Base-by-base conservation (phyloP, 164 flowering plant species). In the Nymphaea thermarum region DNA sequence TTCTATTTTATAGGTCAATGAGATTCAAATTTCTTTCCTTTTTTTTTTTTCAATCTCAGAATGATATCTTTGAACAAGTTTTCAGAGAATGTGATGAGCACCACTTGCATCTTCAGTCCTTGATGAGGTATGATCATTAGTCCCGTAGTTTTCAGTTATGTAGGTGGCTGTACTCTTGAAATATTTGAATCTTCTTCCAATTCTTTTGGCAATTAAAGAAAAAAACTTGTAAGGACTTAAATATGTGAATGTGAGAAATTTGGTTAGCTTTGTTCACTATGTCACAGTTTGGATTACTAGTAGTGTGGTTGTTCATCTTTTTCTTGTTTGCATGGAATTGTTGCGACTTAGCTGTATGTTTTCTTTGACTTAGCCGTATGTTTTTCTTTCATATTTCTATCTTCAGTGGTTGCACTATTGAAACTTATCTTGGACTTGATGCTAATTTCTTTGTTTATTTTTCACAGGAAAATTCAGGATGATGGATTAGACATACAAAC, bases 401-500 rank as follows among this genome's bases (percentile, higher is more conserved):
- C 4, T 44, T 16, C 4, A 43, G 4, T 11, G 18, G 42, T 15
- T 10, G 6, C 57, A 2, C 18, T 47, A 18, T 51, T 51, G 36
- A 36, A 11, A 10, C 10, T 42, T 10, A 18, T 5, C 57, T 36
- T 44, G 7, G 11, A 60, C 25, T 51, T 44, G 16, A 41, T 51
- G 64, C 45, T 4, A 11, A 7, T 43, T 43, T 11, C n/a, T 1
- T 5, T 44, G 41, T 5, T 64, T 11, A 15, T 8, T 44, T 68
- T 42, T 16, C 10, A 64, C 79, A 93, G 98, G 80, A 91, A 94
- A 75, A 85, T 94, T 73, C 95, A 89, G 77, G 89, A 87, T 68
- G 86, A 83, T 78, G 91, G 89, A 47, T 76, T 85, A 77, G 91
- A 89, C 74, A 80, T 83, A 47, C 87, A 87, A 71, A 80, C 89